Percentiles rank a stretch among this genome's conserved stretches.
These are phyloP conservation scores for Epichloe amarillans DNA, from an alignment of 2,329 filamentous ascomycete genomes.

Conservation along the genomic window DNA sequence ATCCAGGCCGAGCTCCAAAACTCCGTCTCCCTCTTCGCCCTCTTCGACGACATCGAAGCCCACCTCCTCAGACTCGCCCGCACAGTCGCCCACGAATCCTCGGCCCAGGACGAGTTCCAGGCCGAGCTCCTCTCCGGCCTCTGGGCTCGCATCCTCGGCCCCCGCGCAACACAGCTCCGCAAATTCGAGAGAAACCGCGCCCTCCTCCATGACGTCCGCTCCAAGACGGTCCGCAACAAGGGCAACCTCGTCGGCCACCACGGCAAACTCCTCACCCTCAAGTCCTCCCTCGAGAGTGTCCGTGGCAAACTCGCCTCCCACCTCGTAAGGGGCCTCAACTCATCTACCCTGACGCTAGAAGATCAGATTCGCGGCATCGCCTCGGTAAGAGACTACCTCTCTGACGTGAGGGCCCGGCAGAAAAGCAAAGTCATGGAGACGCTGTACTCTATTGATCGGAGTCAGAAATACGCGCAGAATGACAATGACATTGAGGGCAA, in stretches of 20 bases:
- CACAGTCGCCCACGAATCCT: constrained; percentile 70
- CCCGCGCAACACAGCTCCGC: constrained; percentile 58
- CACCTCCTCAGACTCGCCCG: constrained; percentile 83
- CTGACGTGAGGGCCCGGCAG: constrained; percentile 61
- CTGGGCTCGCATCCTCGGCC: constrained; percentile 75
- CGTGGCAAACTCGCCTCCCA: constrained; percentile 74
- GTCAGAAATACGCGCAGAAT: constrained; percentile 4
- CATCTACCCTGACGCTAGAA: constrained; percentile 60
- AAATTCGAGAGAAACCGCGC: constrained; percentile 88
- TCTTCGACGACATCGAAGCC: constrained; percentile 85
- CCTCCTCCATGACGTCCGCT: constrained; percentile 64
- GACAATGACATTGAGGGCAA: constrained; percentile 15
- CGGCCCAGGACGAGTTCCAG: constrained; percentile 66
- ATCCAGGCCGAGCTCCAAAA: constrained; percentile 75
- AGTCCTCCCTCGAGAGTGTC: constrained; percentile 75
- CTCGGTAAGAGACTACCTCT: constrained; percentile 66
- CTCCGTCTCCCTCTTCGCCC: constrained; percentile 64
- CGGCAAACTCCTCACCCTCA: constrained; percentile 66
- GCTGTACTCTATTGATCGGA: constrained; percentile 25
- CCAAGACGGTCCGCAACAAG: constrained; percentile 79
- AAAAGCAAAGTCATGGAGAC: constrained; percentile 74
- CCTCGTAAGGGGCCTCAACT: constrained; percentile 57
- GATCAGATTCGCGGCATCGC: constrained; percentile 77
- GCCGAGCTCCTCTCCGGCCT: constrained; percentile 70
- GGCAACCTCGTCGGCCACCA: constrained; percentile 77